Conservation (phyloP, 2,329 filamentous ascomycete genomes). For the Ceratocystiopsis brevicomis region DNA sequence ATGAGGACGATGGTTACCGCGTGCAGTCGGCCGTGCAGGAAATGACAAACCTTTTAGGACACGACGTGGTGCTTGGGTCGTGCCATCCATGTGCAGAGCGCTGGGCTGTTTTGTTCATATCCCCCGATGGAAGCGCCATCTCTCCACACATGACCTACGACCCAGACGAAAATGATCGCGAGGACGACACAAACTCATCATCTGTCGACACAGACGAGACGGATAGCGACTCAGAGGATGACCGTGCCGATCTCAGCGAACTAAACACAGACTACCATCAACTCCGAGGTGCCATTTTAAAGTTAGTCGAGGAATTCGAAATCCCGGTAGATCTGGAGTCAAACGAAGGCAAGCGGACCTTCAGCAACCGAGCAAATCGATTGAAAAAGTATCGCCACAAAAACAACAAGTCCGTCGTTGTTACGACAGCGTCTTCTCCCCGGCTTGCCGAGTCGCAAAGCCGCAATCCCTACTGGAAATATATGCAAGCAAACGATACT, state of each 20-base stretch:
- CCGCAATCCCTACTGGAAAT: constrained; percentile 26
- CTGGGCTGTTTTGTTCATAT: constrained; percentile 69
- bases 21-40: constrained; percentile 51
- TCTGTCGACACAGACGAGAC: constrained; percentile 19
- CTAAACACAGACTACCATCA: constrained; percentile 66
- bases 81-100: constrained; percentile 66
- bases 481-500: not conserved
- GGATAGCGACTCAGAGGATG: constrained; percentile 31
- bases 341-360: constrained; percentile 35
- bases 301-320: constrained; percentile 66
- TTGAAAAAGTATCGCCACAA: constrained; percentile 41
- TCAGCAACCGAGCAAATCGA: constrained; percentile 51
- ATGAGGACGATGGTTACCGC: constrained; percentile 45
- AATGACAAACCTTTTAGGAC: constrained; percentile 46
- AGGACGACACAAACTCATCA: constrained; percentile 35
- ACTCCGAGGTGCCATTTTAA: constrained; percentile 60
- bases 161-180: constrained; percentile 33
- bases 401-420: constrained; percentile 37
- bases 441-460: constrained; percentile 19
- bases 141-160: constrained; percentile 57
- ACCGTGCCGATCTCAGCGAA: constrained; percentile 42
- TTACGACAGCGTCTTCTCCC: constrained; percentile 17
- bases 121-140: constrained; percentile 49
- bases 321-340: constrained; percentile 46
- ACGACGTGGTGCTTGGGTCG: constrained; percentile 44